Evolutionary conservation across 768 basidiomycete genomes (phyloP), one percentile per base, ranked within the genome.

Genomic region (Exidia glandulosa): DNA sequence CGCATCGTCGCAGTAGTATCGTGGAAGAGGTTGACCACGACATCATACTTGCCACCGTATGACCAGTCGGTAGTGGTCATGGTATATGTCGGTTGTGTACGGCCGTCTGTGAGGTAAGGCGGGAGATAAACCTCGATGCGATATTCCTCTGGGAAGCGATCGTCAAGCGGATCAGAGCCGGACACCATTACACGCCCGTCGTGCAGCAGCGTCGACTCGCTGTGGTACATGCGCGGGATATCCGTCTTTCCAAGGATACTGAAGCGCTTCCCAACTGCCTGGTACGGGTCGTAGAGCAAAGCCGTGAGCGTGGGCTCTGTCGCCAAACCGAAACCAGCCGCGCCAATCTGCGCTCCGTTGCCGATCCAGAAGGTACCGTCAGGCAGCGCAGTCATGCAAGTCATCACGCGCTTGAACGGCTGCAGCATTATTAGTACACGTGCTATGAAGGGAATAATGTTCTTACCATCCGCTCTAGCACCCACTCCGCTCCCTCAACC

Each of bases 401-500:
- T 37, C 65, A 66, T 66, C 48, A 66, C 65, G 60, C 89, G 83
- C 62, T 76, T 76, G 0, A 83, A 85, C 3, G 85, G 50, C 50
- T 54, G 19, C 14, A 14, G 19, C 4, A 19, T 9, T 6, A 25
- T 6, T 25, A 27, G 6, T 54, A 19, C 6, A 0, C 50, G 9
- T 23, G 25, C 6, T 6, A 0, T 6, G 41, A 45, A 45, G 19
- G 41, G 9, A 5, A 14, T 19, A 19, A 14, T 13, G 9, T 19
- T 70, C 82, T 54, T 47, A 88, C 88, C 89, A 90, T 90, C 55
- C 89, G 81, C 68, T 91, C 89, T 7, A 90, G 33, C 0, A 76
- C 76, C 89, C 89, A 91, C 1, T 77, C 77, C 1, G 87, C 68
- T 56, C 84, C 83, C 1, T 67, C 37, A 0, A 65, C 80, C 66